Evolutionary conservation across 768 basidiomycete genomes (phyloP), one percentile per base, ranked within the genome.

Genomic region (Hypholoma sublateritium): DNA sequence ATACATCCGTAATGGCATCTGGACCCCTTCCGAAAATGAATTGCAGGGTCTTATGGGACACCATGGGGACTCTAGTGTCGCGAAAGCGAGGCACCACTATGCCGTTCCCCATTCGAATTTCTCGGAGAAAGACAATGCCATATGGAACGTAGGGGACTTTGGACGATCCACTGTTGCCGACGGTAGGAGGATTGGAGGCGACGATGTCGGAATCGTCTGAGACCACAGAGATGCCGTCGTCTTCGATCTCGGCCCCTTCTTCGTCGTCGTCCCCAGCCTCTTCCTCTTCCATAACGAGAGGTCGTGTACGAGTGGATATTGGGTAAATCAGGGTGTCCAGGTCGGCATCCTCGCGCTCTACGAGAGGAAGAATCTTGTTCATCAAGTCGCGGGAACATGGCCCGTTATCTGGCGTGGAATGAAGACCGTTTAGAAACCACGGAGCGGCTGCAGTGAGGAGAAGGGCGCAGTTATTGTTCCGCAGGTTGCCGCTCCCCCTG

Each of bases 381-480:
- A 72, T 61, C 0, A 72, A 46, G 3, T 68, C 56, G 22, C 67
- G 59, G 2, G 47, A 49, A 11, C 62, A 48, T 8, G 50, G 42
- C 2, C 66, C 60, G 5, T 64, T 53, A 24, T 72, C 69, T 0
- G 68, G 68, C 0, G 58, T 53, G 3, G 68, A 68, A 52, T 70
- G 68, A 2, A 72, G 60, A 2, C 59, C 46, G 45, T 70, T 72
- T 1, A 67, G 17, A 2, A 70, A 50, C 67, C 66, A 69, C 1
- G 56, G 56, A 7, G 54, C 45, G 0, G 59, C 63, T 3, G 65
- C 66, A 0, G 66, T 67, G 9, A 72, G 62, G 1, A 66, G 47
- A 2, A 72, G 54, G 3, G 65, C 64, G 1, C 21, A 5, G 4
- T 39, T 17, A 5, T 13, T 44, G 1, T 46, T 17, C n/a, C 65